These are phyloP conservation scores for Toxicodendron radicans DNA, from an alignment of 345 rosid species.

Conservation along the genomic window DNA sequence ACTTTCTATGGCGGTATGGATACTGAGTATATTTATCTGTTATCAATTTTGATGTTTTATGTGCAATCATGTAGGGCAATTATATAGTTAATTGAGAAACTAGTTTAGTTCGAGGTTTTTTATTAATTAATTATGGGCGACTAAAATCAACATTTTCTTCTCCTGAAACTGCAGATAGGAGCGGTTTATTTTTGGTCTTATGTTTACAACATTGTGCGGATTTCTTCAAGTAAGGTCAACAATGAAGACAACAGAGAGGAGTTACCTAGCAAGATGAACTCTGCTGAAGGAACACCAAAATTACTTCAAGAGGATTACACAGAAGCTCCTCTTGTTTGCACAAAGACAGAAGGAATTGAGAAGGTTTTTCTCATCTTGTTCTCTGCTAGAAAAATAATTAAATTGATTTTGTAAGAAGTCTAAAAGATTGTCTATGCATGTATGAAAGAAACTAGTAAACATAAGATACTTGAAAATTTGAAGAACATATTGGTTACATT, in stretches of 20 bases:
- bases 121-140: background rate
- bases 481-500: background rate
- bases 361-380: slow-evolving; percentile 14
- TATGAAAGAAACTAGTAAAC: background rate
- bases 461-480: background rate
- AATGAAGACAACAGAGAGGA: slow-evolving; percentile 14
- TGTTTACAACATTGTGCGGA: slow-evolving; percentile 37
- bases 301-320: slow-evolving; percentile 8
- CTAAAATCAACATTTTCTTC: background rate
- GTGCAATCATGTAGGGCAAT: background rate
- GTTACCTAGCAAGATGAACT: background rate
- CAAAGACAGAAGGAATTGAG: background rate
- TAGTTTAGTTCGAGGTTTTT: background rate
- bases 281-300: slow-evolving; percentile 14
- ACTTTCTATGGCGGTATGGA: slow-evolving; percentile 46
- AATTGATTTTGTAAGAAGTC: background rate
- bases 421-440: background rate
- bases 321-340: slow-evolving; percentile 26
- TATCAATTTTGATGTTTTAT: too few relatives aligned
- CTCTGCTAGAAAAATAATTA: background rate
- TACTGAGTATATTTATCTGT: background rate
- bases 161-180: slow-evolving; percentile 32
- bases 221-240: slow-evolving; percentile 19
- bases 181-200: slow-evolving; percentile 42
- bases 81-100: background rate